Evolutionary conservation across 2,329 filamentous ascomycete species (phyloP).

Genomic region (Monosporascus sp.): DNA sequence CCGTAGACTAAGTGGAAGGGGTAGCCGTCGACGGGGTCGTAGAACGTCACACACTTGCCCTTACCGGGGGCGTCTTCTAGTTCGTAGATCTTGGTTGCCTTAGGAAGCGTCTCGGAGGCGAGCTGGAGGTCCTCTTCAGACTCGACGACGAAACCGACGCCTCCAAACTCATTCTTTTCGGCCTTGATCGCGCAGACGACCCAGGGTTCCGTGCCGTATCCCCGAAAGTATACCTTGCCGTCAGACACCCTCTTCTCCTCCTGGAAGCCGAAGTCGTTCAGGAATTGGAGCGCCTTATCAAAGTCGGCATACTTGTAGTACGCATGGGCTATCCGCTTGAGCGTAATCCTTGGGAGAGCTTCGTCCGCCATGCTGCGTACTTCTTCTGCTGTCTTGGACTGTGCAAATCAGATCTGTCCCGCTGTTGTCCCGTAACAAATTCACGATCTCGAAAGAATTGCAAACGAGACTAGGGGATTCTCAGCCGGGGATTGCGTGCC

Average conservation of each 20-base stretch:
- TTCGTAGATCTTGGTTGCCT: conserved; percentile 43
- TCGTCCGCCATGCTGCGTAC: conserved; percentile 16
- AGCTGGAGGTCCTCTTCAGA: conserved; percentile 48
- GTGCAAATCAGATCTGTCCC: background rate
- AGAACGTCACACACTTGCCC: conserved; percentile 47
- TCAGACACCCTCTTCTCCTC: conserved; percentile 30
- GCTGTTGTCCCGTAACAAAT: too few relatives aligned
- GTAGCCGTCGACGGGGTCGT: conserved; percentile 49
- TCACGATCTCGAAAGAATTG: background rate
- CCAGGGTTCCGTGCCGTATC: conserved; percentile 57
- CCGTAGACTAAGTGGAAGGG: conserved; percentile 54
- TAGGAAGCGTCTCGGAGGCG: conserved; percentile 41
- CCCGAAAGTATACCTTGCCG: conserved; percentile 52
- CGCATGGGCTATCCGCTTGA: conserved; percentile 35
- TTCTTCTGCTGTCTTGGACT: background rate
- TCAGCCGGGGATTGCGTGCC: background rate
- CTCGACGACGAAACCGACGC: conserved; percentile 53
- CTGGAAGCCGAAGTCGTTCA: conserved; percentile 44
- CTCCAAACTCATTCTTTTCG: conserved; percentile 46
- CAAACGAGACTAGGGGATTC: background rate
- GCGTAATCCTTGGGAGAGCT: conserved; percentile 22
- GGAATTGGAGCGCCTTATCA: conserved; percentile 35
- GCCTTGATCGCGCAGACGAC: conserved; percentile 49
- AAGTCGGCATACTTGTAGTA: conserved; percentile 44
- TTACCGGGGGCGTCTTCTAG: conserved; percentile 46